Evolutionary conservation across 305 asterid species (phyloP).

Genomic region (Fraxinus nigra): DNA sequence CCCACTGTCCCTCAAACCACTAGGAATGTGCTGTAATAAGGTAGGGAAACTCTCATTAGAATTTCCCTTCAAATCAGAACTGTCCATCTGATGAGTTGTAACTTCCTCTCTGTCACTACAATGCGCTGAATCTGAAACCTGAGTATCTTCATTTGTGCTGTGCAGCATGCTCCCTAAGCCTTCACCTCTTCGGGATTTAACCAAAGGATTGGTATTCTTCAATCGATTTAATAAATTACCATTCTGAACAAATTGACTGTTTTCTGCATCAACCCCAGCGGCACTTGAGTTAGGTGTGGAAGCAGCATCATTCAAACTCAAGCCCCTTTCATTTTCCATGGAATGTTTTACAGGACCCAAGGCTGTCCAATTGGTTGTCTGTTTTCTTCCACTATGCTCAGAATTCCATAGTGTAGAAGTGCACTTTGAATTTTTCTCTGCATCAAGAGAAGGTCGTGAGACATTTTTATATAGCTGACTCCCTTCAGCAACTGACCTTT

Average conservation of each 20-base stretch:
- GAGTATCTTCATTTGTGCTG: slow-evolving; percentile 38
- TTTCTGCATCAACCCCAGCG: slow-evolving; percentile 37
- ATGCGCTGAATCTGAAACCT: slow-evolving; percentile 29
- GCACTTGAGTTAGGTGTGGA: slow-evolving; percentile 35
- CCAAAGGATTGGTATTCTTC: slow-evolving; percentile 50
- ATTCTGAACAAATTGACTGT: slow-evolving; percentile 43
- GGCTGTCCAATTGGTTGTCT: slow-evolving; percentile 49
- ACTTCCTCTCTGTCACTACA: slow-evolving; percentile 41
- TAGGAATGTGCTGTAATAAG: slow-evolving; percentile 56
- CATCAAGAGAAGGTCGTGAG: slow-evolving; percentile 39
- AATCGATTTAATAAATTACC: slow-evolving; percentile 48
- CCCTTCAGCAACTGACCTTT: slow-evolving; percentile 40
- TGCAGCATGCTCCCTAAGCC: slow-evolving; percentile 40
- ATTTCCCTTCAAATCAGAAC: slow-evolving; percentile 47
- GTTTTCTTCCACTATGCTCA: slow-evolving; percentile 38
- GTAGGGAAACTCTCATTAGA: slow-evolving; percentile 71
- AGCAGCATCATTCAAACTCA: slow-evolving; percentile 43
- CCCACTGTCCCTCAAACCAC: slow-evolving; percentile 55
- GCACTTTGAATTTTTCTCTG: slow-evolving; percentile 39
- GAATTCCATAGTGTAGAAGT: slow-evolving; percentile 36
- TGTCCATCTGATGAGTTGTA: slow-evolving; percentile 45
- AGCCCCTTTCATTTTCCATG: slow-evolving; percentile 38
- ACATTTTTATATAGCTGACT: slow-evolving; percentile 40
- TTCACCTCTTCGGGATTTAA: slow-evolving; percentile 46
- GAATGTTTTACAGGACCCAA: slow-evolving; percentile 38